A percentile compares a stretch with the other conserved stretches of the same genome.
Conservation (phyloP, 2,329 filamentous ascomycete species). For the Ceratocystis harringtonii region DNA sequence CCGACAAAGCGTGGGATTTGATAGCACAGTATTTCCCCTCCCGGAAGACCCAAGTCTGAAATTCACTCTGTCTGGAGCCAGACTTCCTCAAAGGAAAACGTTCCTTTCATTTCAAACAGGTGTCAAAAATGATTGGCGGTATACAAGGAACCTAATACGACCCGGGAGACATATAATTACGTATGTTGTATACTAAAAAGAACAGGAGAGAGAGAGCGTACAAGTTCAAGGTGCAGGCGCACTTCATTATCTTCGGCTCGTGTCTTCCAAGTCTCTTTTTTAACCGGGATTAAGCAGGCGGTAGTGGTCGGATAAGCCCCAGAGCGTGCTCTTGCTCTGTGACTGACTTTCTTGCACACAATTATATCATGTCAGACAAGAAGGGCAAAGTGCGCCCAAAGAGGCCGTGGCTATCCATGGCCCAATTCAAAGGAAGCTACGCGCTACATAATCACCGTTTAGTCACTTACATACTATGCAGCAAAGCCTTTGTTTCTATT, state of each 20-base stretch:
- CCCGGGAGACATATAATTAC: background rate
- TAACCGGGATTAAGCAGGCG: background rate
- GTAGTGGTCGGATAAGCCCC: no score
- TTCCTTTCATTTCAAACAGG: conserved; percentile 6
- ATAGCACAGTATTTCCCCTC: background rate
- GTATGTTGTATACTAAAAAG: background rate
- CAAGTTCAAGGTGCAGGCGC: background rate
- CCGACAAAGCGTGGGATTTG: background rate
- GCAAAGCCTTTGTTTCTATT: background rate
- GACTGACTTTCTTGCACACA: background rate
- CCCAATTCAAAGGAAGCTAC: background rate
- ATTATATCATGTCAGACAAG: background rate
- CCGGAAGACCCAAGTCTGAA: background rate
- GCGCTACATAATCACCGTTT: background rate
- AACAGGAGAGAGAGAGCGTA: no score
- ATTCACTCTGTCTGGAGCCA: background rate
- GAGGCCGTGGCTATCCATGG: background rate
- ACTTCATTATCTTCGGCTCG: background rate
- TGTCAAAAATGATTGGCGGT: conserved; percentile 2
- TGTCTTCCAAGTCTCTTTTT: background rate
- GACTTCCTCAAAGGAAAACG: background rate
- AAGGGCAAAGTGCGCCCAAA: background rate
- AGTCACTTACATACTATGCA: no score
- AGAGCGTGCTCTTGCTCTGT: background rate
- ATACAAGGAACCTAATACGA: background rate